Percentiles rank a stretch among this genome's conserved stretches.
These are phyloP conservation scores for Suhomyces yuchorum DNA, from an alignment of 1,139 yeast genomes.

Conservation along the genomic window DNA sequence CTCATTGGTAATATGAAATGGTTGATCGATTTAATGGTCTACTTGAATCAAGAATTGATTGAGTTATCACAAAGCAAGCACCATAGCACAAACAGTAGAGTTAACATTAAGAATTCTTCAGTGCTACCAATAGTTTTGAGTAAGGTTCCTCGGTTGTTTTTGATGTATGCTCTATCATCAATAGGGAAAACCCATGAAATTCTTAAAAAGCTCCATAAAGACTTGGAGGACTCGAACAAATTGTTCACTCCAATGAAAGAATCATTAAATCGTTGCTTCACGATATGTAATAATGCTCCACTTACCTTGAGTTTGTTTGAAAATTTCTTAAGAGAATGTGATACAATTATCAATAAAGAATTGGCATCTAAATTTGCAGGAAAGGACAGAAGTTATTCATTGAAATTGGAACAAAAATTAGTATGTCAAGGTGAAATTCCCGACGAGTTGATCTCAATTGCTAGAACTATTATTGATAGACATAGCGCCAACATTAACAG, in stretches of 20 bases:
- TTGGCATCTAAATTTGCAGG: constrained; percentile 22
- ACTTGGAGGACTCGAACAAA: constrained; percentile 44
- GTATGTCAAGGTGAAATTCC: constrained; percentile 65
- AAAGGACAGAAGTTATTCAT: constrained; percentile 35
- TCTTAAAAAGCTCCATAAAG: constrained; percentile 47
- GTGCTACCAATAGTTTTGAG: constrained; percentile 60
- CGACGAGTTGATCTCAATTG: constrained; percentile 39
- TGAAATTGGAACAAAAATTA: constrained; percentile 63
- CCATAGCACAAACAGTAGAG: constrained; percentile 24
- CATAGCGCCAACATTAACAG: constrained; percentile 37
- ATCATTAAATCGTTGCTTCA: constrained; percentile 54
- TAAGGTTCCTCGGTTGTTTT: constrained; percentile 68
- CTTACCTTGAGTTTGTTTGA: constrained; percentile 64
- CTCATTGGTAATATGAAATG: constrained; percentile 76
- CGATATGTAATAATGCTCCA: constrained; percentile 56
- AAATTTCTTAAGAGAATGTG: constrained; percentile 57
- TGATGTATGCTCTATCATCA: constrained; percentile 70
- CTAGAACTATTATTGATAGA: constrained; percentile 35
- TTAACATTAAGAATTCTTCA: constrained; percentile 36
- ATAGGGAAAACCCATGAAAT: constrained; percentile 68
- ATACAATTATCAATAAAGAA: constrained; percentile 38
- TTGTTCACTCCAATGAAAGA: constrained; percentile 56
- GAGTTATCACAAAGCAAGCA: constrained; percentile 28
- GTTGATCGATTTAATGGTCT: constrained; percentile 71
- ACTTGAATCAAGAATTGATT: constrained; percentile 67